A percentile compares a stretch with the other conserved stretches of the same genome.
Conservation (phyloP, 2,329 filamentous ascomycete genomes). For the Exophiala calicioides region DNA sequence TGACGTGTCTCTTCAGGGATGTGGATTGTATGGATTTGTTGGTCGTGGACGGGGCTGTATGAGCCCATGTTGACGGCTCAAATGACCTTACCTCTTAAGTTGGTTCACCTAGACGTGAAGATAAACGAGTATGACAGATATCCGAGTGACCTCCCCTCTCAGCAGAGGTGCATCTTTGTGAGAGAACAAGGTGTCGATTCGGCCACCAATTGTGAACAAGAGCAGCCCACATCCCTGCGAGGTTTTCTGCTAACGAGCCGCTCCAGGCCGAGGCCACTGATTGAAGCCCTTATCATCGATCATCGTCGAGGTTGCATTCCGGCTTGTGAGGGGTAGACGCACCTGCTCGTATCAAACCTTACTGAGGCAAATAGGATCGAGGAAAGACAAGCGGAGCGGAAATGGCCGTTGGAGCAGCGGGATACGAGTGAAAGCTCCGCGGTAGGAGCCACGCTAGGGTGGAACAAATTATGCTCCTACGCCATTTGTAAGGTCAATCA, state of each 20-base stretch:
- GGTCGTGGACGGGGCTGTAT: slow-evolving; percentile 21
- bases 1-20: slow-evolving; percentile 24
- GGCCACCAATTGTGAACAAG: too few species aligned
- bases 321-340: slow-evolving; percentile 9
- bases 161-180: too few species aligned
- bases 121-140: too few species aligned
- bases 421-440: too few species aligned
- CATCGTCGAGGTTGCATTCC: slow-evolving; percentile 5
- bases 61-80: slow-evolving; percentile 25
- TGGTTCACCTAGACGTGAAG: background rate
- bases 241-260: too few species aligned
- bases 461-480: too few species aligned
- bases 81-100: background rate
- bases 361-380: slow-evolving; percentile 1
- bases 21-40: slow-evolving; percentile 26
- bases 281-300: slow-evolving; percentile 11
- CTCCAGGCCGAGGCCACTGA: too few species aligned
- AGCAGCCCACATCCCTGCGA: too few species aligned
- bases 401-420: background rate
- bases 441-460: too few species aligned
- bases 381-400: background rate
- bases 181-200: too few species aligned
- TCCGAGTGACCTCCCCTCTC: too few species aligned
- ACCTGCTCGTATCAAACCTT: background rate
- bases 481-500: too few species aligned